These are phyloP conservation scores for Alopecurus myosuroides DNA, from an alignment of 176 grass and related monocot species.

Conservation along the genomic window DNA sequence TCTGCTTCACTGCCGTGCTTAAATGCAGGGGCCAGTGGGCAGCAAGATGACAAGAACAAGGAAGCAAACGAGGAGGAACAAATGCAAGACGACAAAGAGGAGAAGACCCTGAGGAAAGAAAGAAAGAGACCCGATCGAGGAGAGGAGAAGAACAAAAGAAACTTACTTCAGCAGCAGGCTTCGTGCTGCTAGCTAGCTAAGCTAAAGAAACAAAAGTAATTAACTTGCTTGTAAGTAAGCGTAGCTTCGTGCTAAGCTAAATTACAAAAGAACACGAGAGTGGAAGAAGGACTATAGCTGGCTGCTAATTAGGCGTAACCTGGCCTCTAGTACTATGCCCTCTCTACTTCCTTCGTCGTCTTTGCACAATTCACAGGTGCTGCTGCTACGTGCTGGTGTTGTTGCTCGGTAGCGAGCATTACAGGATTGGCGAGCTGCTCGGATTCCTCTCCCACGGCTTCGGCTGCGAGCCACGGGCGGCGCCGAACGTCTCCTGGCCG, in stretches of 20 bases:
- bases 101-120: neutral
- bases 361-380: conserved; percentile 22
- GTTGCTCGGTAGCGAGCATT: conserved; percentile 20
- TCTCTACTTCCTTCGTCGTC: neutral
- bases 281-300: neutral
- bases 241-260: conserved; percentile 13
- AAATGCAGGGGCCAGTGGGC: conserved; percentile 24
- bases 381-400: neutral
- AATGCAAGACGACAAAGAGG: neutral
- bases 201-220: conserved; percentile 18
- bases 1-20: neutral
- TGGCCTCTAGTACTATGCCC: conserved; percentile 16
- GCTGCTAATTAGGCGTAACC: neutral
- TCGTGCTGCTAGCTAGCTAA: neutral
- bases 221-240: too few relatives aligned
- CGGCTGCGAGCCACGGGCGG: neutral
- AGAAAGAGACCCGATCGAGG: neutral
- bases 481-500: conserved; percentile 28
- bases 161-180: neutral
- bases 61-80: conserved; percentile 36
- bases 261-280: conserved; percentile 29
- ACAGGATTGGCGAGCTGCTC: conserved; percentile 46
- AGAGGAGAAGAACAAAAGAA: neutral
- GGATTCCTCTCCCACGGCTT: conserved; percentile 50
- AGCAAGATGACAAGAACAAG: conserved; percentile 40